Conservation (phyloP, 1,139 yeast species). For the Debaryomyces psychrophilus region DNA sequence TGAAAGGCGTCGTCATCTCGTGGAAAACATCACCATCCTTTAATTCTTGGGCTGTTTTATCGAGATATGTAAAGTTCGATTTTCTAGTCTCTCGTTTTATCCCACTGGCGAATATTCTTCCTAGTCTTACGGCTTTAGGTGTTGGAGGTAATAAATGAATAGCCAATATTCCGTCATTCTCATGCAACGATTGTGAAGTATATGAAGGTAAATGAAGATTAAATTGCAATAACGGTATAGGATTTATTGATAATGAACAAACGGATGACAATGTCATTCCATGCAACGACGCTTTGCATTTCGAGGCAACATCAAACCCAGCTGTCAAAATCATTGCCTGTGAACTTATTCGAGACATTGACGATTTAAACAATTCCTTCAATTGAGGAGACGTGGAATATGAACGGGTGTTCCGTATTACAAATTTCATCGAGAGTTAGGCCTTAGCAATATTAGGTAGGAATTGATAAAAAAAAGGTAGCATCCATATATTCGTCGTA, state of each 20-base stretch:
- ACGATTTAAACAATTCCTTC: conserved; percentile 28
- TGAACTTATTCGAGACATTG: conserved; percentile 45
- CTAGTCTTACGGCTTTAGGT: conserved; percentile 51
- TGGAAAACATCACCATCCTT: conserved; percentile 46
- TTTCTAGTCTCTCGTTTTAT: conserved; percentile 30
- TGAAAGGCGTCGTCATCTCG: conserved; percentile 57
- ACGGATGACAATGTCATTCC: conserved; percentile 87
- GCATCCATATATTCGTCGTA: not conserved
- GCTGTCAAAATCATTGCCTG: conserved; percentile 50
- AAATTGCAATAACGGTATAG: conserved; percentile 75
- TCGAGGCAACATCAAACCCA: conserved; percentile 16
- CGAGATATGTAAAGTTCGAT: conserved; percentile 14
- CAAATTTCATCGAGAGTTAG: not conserved
- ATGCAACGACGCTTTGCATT: conserved; percentile 32
- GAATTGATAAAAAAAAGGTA: not conserved
- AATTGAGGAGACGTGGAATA: conserved; percentile 6
- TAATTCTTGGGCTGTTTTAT: conserved; percentile 19
- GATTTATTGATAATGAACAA: conserved; percentile 73
- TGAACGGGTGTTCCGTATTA: not conserved
- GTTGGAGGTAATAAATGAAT: conserved; percentile 75
- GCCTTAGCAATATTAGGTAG: not conserved
- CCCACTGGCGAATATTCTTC: conserved; percentile 66
- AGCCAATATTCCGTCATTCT: conserved; percentile 55
- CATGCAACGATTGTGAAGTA: conserved; percentile 67
- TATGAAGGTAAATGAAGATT: conserved; percentile 82